Base-by-base conservation (phyloP, 306 rosid genomes). In the Rosa rugosa region DNA sequence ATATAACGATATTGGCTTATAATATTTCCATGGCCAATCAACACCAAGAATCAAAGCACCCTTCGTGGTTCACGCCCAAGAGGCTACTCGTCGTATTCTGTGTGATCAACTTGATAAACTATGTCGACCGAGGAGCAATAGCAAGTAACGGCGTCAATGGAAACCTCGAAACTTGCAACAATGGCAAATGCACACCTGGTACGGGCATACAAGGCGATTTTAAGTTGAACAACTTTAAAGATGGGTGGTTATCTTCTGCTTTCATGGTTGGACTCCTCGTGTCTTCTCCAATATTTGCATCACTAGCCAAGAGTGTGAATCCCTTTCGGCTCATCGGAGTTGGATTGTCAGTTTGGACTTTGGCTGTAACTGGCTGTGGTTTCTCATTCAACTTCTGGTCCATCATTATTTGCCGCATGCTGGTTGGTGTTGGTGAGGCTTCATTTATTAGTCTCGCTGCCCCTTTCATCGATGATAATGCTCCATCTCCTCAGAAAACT, bases 81-180 rank as follows among this genome's bases (percentile, higher is more conserved):
- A 94, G 97, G 95, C 77, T 94, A 59, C 94, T 94, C 63, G 70
- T 77, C 79, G 67, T 92, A 72, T 94, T 94, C 76, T 94, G 96
- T 54, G 72, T 89, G 81, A 90, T 94, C 66, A 94, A 91, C 87
- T 71, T 94, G 87, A 73, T 94, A 80, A 94, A 90, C 85, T 94
- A 90, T 81, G 72, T 94, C 86, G 98, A 94, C 77, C 90, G 96
- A 73, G 98, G 98, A 83, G 85, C 92, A 74, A 91, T 94, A 80
- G 98, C 98, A 45, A 94, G 98, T 85, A 94, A 91, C 71, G 98
- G 98, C 77, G 98, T 94, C 72, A 94, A 91, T 78, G 98, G 98
- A 69, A 87, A 84, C 78, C 86, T n/a, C 13, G 80, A 83, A 83
- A 88, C 86, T 67, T 93, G 98, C 87, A 81, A 77, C 51, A 78